Percentiles rank a stretch among this genome's conserved stretches.
phyloP scores from a whole-genome alignment of 2,329 filamentous ascomycete species.

The Drechslerella coelobrocha region DNA sequence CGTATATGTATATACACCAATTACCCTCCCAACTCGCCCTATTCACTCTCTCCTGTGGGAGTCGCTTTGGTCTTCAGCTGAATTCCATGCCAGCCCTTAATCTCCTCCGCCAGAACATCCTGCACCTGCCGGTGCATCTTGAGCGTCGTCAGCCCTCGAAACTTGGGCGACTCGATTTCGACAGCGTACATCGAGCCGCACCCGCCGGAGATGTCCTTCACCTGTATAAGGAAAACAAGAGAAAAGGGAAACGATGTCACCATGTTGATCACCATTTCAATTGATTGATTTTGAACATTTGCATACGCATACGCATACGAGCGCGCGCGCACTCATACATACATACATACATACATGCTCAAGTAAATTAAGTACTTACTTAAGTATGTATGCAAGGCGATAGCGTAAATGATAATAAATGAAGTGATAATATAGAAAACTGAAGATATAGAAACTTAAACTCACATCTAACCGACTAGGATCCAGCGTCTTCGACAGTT shows the following conservation, averaged over 20 bases:
- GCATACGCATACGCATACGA: not conserved
- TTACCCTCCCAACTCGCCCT: not conserved
- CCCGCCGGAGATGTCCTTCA: constrained; percentile 81
- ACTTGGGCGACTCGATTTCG: constrained; percentile 74
- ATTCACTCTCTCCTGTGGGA: constrained; percentile 11
- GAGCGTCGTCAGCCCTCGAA: constrained; percentile 73
- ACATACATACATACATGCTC: not conserved
- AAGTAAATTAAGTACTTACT: not conserved
- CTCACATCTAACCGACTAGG: constrained; percentile 56
- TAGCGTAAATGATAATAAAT: not conserved
- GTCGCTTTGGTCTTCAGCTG: constrained; percentile 75
- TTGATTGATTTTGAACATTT: no score
- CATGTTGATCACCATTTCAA: no score
- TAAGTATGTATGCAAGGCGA: not conserved
- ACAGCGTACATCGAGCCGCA: constrained; percentile 89
- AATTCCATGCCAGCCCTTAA: constrained; percentile 82
- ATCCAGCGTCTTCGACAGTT: constrained; percentile 56
- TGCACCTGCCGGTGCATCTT: constrained; percentile 87
- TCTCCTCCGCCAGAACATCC: constrained; percentile 72
- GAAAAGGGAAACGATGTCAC: no score
- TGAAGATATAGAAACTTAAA: not conserved
- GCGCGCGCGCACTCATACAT: no score
- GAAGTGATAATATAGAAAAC: not conserved
- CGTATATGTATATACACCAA: not conserved
- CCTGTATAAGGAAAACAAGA: constrained; percentile 59